Evolutionary conservation across 345 rosid genomes (phyloP), one percentile per base, ranked within the genome.

Genomic region (Pistacia integerrima): DNA sequence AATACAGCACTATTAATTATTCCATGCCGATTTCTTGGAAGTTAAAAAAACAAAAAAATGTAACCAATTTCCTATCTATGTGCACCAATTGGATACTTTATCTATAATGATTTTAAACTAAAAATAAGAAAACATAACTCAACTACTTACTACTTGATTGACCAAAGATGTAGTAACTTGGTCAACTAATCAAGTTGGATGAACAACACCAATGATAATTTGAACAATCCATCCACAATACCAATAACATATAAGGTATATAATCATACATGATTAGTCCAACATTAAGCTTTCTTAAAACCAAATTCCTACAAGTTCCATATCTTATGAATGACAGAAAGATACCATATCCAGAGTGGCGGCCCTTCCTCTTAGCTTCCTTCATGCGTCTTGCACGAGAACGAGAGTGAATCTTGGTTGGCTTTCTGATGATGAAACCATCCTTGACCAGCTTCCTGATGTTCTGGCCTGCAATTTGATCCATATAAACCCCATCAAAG

Each of bases 281-380:
- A 33, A 30, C 54, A 16, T 11, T 30, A 41, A 10, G 7, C 25
- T 58, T 20, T 6, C 33, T 30, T 61, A 8, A 17, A 13, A 48
- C 12, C 69, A 61, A 41, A 41, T 25, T 35, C 61, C 58, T 33
- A 20, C 11, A 59, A 49, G 36, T 22, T 57, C 22, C 74, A 67
- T 30, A 64, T 25, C 48, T 4, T 59, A 44, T 13, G 38, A n/a
- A n/a, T 54, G 61, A 35, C 20, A 44, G 52, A 62, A 55, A 68
- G n/a, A 58, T 89, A 93, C 99, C 99, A 74, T 93, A 90, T 70
- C 99, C 99, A 79, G 99, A 87, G 84, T 95, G 99, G 28, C 99
- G 96, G 0, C 99, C 99, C 86, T 95, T 95, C 64, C 90, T 89
- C 83, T 93, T 95, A 33, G 99, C 99, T 68, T 87, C 91, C 77